These are phyloP conservation scores for Neolentinus lepideus DNA, from an alignment of 1,284 basidiomycete genomes.

Conservation along the genomic window DNA sequence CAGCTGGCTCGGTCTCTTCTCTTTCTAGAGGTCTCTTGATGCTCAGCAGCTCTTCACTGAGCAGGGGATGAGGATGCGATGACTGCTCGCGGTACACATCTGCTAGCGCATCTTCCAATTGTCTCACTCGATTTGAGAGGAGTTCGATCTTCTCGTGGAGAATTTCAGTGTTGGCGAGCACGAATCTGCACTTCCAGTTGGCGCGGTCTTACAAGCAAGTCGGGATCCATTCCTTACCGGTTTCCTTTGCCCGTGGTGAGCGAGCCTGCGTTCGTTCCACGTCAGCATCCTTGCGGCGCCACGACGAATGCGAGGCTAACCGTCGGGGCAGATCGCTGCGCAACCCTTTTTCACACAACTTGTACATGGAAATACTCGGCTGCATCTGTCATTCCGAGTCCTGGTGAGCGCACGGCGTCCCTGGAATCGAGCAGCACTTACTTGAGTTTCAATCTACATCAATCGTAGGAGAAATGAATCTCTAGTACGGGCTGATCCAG, in stretches of 20 bases:
- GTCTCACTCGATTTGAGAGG: slow-evolving; percentile 64
- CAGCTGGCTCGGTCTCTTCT: slow-evolving; percentile 27
- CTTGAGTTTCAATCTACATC: slow-evolving; percentile 57
- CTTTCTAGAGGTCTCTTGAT: slow-evolving; percentile 69
- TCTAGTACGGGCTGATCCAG: not conserved
- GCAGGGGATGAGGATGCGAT: slow-evolving; percentile 53
- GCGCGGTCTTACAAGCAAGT: slow-evolving; percentile 8
- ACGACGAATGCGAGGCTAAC: slow-evolving; percentile 21
- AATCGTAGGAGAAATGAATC: not conserved
- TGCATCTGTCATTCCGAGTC: slow-evolving; percentile 25
- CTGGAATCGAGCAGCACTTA: slow-evolving; percentile 16
- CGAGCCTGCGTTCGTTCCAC: slow-evolving; percentile 37
- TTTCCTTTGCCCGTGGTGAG: slow-evolving; percentile 76
- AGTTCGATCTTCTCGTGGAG: slow-evolving; percentile 76
- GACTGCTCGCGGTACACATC: slow-evolving; percentile 50
- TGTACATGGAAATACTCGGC: slow-evolving; percentile 59
- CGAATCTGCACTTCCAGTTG: slow-evolving; percentile 41
- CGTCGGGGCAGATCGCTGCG: slow-evolving; percentile 60
- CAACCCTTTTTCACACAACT: slow-evolving; percentile 65
- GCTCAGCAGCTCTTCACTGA: slow-evolving; percentile 60
- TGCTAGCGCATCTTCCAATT: slow-evolving; percentile 67
- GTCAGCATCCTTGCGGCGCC: not conserved
- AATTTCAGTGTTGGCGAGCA: slow-evolving; percentile 74
- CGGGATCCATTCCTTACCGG: slow-evolving; percentile 35
- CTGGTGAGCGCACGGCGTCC: not conserved